Base-by-base conservation (phyloP, 2,329 filamentous ascomycete genomes). In the Ophiosphaerella narmari region DNA sequence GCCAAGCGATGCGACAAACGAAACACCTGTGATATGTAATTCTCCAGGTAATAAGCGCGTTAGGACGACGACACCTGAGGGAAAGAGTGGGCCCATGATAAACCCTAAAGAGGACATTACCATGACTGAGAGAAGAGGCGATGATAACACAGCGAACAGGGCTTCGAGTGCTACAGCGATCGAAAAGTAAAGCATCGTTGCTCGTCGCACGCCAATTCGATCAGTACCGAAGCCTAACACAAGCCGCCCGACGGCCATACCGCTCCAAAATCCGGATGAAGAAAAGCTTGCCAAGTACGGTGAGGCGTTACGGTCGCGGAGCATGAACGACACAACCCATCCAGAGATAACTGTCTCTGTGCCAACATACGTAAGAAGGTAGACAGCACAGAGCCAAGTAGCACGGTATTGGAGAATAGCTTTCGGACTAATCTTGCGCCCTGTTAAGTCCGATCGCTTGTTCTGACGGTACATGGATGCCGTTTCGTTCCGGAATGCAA, bases 261-360 rank as follows among this genome's bases (percentile, higher is more conserved):
- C 77, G 14, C 70, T 62, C 73, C 77, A 79, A 57, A 77, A 80
- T 0, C 71, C 71, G 1, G 77, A 77, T 0, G 75, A 77, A 8
- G 74, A 73, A 0, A 78, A 59, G 7, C 72, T 73, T 5, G 77
- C 71, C 0, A 74, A 53, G 11, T 74, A 72, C 0, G 68, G 60
- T 4, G 73, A 66, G 0, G 71, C 64, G 35, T 73, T 62, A 4
- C 76, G 75, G 12, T 69, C 65, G 2, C 76, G 71, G 4, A 65
- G 62, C 75, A 79, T 78, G 63, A 76, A 80, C 0, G 75, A 72
- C 1, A 78, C 72, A 8, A 79, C 68, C 77, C 77, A 80, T 29
- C 76, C 76, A 2, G 75, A 77, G 0, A 79, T 75, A 0, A 73
- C 73, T 16, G 71, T 71, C 51, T 80, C 77, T 13, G 74, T 77